A percentile compares a stretch with the other conserved stretches of the same genome.
phyloP scores from a whole-genome alignment of 768 basidiomycete species.

The Mycena galericulata region DNA sequence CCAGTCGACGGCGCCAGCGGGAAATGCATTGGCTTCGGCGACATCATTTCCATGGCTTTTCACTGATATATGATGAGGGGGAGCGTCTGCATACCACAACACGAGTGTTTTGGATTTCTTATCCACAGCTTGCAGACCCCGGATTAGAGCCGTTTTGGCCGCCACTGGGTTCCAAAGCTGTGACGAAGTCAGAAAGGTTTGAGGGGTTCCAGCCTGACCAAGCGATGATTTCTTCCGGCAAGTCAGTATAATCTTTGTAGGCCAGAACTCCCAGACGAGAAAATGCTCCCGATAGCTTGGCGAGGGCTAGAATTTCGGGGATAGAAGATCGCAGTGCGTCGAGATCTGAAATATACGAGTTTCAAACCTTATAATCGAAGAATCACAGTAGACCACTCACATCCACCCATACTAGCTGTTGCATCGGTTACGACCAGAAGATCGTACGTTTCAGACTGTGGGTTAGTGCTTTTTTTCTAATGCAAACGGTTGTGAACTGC shows the following conservation, averaged over 20 bases:
- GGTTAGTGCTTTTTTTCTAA: not conserved
- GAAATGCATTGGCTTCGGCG: slow-evolving; percentile 38
- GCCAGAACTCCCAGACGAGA: slow-evolving; percentile 41
- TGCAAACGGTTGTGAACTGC: too few relatives aligned
- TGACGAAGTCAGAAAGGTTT: slow-evolving; percentile 35
- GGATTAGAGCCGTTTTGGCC: slow-evolving; percentile 43
- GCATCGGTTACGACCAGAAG: not conserved
- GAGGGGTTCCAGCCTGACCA: slow-evolving; percentile 42
- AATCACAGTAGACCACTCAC: not conserved
- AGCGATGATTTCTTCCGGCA: slow-evolving; percentile 27
- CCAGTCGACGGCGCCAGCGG: slow-evolving; percentile 41
- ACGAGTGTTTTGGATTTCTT: slow-evolving; percentile 38
- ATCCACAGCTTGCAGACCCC: slow-evolving; percentile 37
- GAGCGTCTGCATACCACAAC: slow-evolving; percentile 45
- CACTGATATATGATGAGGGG: slow-evolving; percentile 39
- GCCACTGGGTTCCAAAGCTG: slow-evolving; percentile 29
- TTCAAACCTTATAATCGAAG: too few relatives aligned
- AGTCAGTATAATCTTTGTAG: slow-evolving; percentile 40
- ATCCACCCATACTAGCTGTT: slow-evolving; percentile 10
- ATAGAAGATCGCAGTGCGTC: slow-evolving; percentile 36
- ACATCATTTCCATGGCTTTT: slow-evolving; percentile 32
- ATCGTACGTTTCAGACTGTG: not conserved
- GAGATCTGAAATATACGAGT: slow-evolving; percentile 30
- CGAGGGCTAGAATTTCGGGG: slow-evolving; percentile 41
- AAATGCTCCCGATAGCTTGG: slow-evolving; percentile 41